Evolutionary conservation across 176 grass and related monocot genomes (phyloP).

Genomic region (Triticum dicoccoides): DNA sequence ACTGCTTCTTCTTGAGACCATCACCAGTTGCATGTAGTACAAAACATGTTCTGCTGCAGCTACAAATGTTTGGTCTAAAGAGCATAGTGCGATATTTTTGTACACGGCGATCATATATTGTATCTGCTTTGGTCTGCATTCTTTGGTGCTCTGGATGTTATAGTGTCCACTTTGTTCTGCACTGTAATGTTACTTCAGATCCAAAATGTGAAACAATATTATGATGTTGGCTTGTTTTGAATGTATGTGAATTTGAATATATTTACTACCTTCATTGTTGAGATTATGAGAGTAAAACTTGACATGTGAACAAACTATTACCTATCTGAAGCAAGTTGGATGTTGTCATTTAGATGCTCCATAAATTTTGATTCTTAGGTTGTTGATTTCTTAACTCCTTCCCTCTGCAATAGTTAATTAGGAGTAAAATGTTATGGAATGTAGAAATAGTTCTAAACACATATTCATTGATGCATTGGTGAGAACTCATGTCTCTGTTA

Average conservation of each 20-base stretch:
- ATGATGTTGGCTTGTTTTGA: not conserved
- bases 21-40: too few relatives aligned
- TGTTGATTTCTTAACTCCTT: not conserved
- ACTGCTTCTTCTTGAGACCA: too few relatives aligned
- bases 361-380: not conserved
- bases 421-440: not conserved
- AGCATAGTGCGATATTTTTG: too few relatives aligned
- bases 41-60: too few relatives aligned
- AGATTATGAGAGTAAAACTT: not conserved
- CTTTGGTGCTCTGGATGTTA: not conserved
- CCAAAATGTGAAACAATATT: not conserved
- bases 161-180: too few relatives aligned
- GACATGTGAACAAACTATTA: not conserved
- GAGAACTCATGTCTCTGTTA: not conserved
- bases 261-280: not conserved
- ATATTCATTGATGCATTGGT: not conserved
- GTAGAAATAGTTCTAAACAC: not conserved
- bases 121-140: not conserved
- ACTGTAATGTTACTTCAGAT: not conserved
- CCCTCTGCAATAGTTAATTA: not conserved
- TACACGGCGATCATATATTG: not conserved
- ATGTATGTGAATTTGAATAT: not conserved
- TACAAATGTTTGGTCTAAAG: too few relatives aligned
- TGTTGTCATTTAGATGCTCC: not conserved
- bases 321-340: not conserved